phyloP scores from a whole-genome alignment of 257 asterid species.

The Euphrasia confusa region DNA sequence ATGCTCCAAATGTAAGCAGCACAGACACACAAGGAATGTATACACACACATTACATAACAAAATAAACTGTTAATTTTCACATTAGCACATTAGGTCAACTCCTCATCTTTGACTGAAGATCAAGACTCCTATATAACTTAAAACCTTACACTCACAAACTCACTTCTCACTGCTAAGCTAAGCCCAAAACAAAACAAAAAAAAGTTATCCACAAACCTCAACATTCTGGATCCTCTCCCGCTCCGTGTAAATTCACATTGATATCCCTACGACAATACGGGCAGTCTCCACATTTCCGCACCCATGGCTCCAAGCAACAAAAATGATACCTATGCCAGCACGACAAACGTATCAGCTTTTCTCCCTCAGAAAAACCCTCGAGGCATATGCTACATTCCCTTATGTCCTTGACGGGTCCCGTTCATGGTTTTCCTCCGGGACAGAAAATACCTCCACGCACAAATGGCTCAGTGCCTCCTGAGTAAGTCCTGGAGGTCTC shows the following conservation, averaged over 20 bases:
- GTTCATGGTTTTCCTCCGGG: conserved; percentile 26
- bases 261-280: conserved; percentile 68
- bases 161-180: conserved; percentile 11
- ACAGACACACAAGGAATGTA: not conserved
- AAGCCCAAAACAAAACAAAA: not conserved
- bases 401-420: conserved; percentile 24
- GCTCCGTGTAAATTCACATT: conserved; percentile 21
- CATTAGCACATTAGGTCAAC: conserved; percentile 12
- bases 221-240: conserved; percentile 14
- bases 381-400: conserved; percentile 66
- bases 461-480: conserved; percentile 49
- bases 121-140: not conserved
- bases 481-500: conserved; percentile 71
- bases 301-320: conserved; percentile 79
- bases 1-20: too few relatives aligned
- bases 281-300: conserved; percentile 78
- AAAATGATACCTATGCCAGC: conserved; percentile 72
- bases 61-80: not conserved
- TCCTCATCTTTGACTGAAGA: conserved; percentile 5
- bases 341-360: conserved; percentile 49
- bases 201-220: conserved; percentile 17
- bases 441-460: conserved; percentile 36
- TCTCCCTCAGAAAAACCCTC: conserved; percentile 75
- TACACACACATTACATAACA: not conserved
- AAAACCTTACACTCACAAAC: conserved; percentile 9